Evolutionary conservation across 305 asterid species (phyloP).

Genomic region (Solanum hybrid): DNA sequence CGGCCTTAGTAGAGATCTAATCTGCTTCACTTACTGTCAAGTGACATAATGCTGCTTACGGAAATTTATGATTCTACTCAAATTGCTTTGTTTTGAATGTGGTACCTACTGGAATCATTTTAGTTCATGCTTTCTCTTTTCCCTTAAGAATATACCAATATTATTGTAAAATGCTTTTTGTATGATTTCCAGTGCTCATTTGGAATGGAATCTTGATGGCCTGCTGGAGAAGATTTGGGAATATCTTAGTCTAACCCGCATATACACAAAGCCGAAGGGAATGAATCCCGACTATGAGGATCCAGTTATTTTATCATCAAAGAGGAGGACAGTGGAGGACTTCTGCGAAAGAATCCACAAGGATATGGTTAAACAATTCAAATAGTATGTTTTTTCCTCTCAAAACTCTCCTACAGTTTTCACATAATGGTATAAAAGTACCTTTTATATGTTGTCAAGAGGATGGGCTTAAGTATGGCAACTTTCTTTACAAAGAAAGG

Average conservation of each 20-base stretch:
- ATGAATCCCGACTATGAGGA: conserved; percentile 98
- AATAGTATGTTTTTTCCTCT: conserved; percentile 46
- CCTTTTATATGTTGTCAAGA: neutral
- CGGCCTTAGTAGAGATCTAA: neutral
- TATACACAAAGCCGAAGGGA: conserved; percentile 96
- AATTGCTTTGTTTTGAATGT: neutral
- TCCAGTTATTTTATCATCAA: conserved; percentile 92
- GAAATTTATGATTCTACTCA: neutral
- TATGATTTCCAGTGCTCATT: conserved; percentile 61
- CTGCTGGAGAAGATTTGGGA: conserved; percentile 93
- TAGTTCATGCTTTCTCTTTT: neutral
- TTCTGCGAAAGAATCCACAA: conserved; percentile 87
- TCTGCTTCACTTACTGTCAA: neutral
- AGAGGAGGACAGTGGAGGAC: conserved; percentile 75
- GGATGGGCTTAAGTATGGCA: neutral
- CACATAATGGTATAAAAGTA: neutral
- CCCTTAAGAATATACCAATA: neutral
- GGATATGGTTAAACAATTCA: conserved; percentile 90
- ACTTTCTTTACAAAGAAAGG: neutral
- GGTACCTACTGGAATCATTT: neutral
- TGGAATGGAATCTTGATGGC: conserved; percentile 99
- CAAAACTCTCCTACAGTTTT: neutral
- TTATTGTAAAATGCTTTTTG: neutral
- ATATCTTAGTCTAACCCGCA: conserved; percentile 84
- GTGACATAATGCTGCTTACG: neutral